Conservation (phyloP, 352 stramenopile genomes). For the Pythium rhizo-oryzae region DNA sequence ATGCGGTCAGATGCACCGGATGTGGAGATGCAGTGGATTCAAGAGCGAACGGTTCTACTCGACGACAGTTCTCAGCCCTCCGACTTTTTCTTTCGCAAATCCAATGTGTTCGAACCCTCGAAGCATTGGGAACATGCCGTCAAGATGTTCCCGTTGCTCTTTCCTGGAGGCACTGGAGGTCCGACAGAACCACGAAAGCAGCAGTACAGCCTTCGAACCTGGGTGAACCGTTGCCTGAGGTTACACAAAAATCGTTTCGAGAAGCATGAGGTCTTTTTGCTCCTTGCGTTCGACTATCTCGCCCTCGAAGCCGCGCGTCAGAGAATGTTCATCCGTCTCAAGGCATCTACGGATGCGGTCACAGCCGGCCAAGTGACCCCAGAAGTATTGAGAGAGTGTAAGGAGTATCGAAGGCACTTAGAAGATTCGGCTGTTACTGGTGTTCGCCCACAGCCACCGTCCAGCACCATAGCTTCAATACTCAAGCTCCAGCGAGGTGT, state of each 20-base stretch:
- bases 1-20: not conserved
- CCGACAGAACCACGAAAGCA: not conserved
- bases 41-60: constrained; percentile 6
- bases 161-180: not conserved
- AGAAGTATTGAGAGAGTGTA: not conserved
- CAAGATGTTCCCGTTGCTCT: not conserved
- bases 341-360: not conserved
- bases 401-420: not conserved
- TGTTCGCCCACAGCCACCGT: not conserved
- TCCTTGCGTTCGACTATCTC: not conserved
- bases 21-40: not conserved
- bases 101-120: not conserved
- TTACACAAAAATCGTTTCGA: not conserved
- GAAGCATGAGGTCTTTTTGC: not conserved
- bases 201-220: not conserved
- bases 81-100: constrained; percentile 11
- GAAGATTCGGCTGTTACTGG: not conserved
- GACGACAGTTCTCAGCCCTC: not conserved
- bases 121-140: not conserved
- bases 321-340: not conserved
- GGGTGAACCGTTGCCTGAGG: not conserved
- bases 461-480: not conserved
- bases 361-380: not conserved
- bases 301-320: not conserved
- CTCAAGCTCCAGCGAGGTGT: not conserved